Evolutionary conservation across 306 rosid genomes (phyloP), one percentile per base, ranked within the genome.

Genomic region (Sesbania bispinosa): DNA sequence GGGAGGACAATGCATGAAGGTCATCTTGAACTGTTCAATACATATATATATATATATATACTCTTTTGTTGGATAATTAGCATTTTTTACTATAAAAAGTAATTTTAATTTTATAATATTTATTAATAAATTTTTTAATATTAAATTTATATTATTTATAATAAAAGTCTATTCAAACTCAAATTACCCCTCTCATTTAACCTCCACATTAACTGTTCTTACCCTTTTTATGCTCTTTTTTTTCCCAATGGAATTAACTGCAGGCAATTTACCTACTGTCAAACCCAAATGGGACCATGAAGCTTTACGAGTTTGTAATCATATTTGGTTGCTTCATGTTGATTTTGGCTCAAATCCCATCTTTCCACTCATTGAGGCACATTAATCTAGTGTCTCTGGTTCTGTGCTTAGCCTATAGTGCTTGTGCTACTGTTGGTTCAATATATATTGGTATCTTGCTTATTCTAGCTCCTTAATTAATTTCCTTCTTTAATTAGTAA

Each of bases 1-100:
- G 0, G 93, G 96, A 52, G 96, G 93, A 60, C 93, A 90, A 74
- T 88, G 93, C 83, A 84, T 90, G 89, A 88, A 90, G 96, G 93
- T 88, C 27, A 18, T 45, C 67, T 61, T 67, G 0, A 45, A 77
- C 38, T 19, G 0, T 45, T 10, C 1, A 10, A 58, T n/a, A 53
- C 42, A 38, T 18, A 20, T 6, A 68, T 14, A n/a, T 47, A n/a
- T n/a, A n/a, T n/a, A n/a, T n/a, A n/a, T n/a, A n/a, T n/a, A n/a
- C n/a, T n/a, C n/a, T n/a, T n/a, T n/a, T n/a, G n/a, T n/a, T n/a
- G n/a, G n/a, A n/a, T n/a, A n/a, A n/a, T n/a, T n/a, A n/a, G n/a
- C n/a, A n/a, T n/a, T n/a, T n/a, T n/a, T n/a, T n/a, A n/a, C n/a
- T n/a, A n/a, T n/a, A n/a, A n/a, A n/a, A n/a, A n/a, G n/a, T n/a